Evolutionary conservation across 306 rosid species (phyloP), one percentile per base, ranked within the genome.

Genomic region (Macrotyloma uniflorum): DNA sequence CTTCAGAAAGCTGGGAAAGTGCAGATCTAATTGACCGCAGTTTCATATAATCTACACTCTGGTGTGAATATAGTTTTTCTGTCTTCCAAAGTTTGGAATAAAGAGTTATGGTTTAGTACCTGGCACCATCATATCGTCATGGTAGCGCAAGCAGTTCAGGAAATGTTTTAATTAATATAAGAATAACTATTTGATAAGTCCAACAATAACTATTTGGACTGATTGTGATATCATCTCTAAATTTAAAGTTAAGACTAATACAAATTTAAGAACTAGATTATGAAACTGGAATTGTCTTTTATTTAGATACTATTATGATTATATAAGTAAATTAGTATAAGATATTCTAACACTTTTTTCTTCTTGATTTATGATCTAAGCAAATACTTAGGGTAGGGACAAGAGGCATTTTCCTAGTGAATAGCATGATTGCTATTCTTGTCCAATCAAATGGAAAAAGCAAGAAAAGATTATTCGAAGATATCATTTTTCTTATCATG

Each of bases 361-460:
- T 6, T 35, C 54, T 54, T 15, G 9, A 64, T 5, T 58, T 58
- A 12, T 67, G 62, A 76, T 67, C 76, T 70, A 74, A 70, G 59
- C 30, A 58, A 61, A 66, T 15, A 8, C 1, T 58, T 80, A 28
- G 15, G 53, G 67, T 81, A 80, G 83, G 82, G 87, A 78, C 85
- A 76, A 49, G 55, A 65, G 24, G 79, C 61, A 72, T 77, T 81
- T 75, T 70, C 66, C 49, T 68, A 54, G 76, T 66, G 79, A 79
- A 72, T 82, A 68, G 76, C 72, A 77, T 79, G 73, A 86, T 83
- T 79, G 67, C 38, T 61, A 78, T 80, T 67, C 74, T 82, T 65
- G 90, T 89, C 90, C 79, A 76, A 87, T 89, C 88, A 86, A 77
- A 64, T 19, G 26, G 72, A 81, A 75, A 82, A 80, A 83, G 71